These are phyloP conservation scores for Hortaea sp. DNA, from an alignment of 2,329 filamentous ascomycete genomes.

Conservation along the genomic window DNA sequence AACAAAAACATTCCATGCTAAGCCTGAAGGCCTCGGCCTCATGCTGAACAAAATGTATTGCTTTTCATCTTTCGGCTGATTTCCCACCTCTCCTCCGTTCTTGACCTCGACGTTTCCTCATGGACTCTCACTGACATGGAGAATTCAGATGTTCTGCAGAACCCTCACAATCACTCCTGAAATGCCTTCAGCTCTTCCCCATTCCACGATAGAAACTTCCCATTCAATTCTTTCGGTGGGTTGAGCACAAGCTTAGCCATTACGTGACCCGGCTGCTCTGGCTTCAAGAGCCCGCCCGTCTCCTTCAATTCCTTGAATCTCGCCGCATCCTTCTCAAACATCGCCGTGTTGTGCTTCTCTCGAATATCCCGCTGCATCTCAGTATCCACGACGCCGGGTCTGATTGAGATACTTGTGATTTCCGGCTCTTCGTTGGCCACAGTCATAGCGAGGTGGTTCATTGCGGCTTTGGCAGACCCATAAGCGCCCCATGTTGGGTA, in stretches of 20 bases:
- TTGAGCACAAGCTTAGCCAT: slow-evolving; percentile 68
- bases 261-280: slow-evolving; percentile 71
- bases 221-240: slow-evolving; percentile 58
- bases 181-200: slow-evolving; percentile 22
- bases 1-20: slow-evolving; percentile 65
- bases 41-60: slow-evolving; percentile 56
- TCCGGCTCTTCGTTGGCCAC: slow-evolving; percentile 67
- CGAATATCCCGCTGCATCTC: slow-evolving; percentile 82
- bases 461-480: slow-evolving; percentile 69
- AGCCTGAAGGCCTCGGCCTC: slow-evolving; percentile 54
- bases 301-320: slow-evolving; percentile 63
- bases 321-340: slow-evolving; percentile 48
- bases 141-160: no score
- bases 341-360: slow-evolving; percentile 53
- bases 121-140: no score
- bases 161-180: slow-evolving; percentile 8
- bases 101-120: no score
- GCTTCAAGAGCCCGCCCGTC: slow-evolving; percentile 58
- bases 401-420: slow-evolving; percentile 61
- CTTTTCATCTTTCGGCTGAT: slow-evolving; percentile 84
- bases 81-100: slow-evolving; percentile 1
- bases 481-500: slow-evolving; percentile 73
- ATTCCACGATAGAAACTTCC: slow-evolving; percentile 59
- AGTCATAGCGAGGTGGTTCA: slow-evolving; percentile 69
- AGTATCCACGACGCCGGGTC: slow-evolving; percentile 76